Base-by-base conservation (phyloP, 805 yeast species). In the Lachancea nothofagi region DNA sequence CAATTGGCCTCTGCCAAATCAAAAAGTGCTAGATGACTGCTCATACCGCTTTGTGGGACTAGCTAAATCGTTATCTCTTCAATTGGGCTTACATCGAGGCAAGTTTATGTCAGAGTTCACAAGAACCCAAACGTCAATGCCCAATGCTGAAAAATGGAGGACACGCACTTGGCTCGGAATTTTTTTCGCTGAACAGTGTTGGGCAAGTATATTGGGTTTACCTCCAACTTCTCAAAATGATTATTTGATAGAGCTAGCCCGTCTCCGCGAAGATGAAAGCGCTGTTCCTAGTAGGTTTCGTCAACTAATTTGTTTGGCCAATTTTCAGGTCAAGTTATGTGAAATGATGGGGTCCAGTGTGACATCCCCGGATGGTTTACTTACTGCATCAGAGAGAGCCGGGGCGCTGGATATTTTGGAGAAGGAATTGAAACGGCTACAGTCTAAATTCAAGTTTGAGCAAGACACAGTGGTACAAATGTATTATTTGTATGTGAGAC, bases 101-200 rank as follows among this genome's bases (percentile, higher is more conserved):
- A 84, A 83, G 57, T 89, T 89, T 58, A 86, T 89, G 48, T 78
- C 83, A 46, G 97, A 89, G 54, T 89, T 89, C 50, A 81, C 94
- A 5, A 71, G 97, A 54, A 84, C 90, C 22, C 97, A 89, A 57
- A 93, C 83, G 4, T 75, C 85, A 18, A 69, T 88, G 61, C 90
- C 90, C 0, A 87, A 89, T 61, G 90, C 96, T 4, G 96, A 86
- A 50, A 80, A 79, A 54, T 89, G 96, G 97, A 73, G 97, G 59
- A 87, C 96, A 1, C 69, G 96, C 49, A 77, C 95, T 1, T 89
- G 97, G 97, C 65, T 87, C 21, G 88, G 90, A 2, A 82, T 85
- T 3, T 89, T 83, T 59, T 83, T 88, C 54, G 72, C 86, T 33
- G 96, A 88, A 56, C 94, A 88, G 50, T 83, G 87, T 54, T 85